A percentile compares a stretch with the other conserved stretches of the same genome.
These are phyloP conservation scores for Dendrobium officinale DNA, from an alignment of 106 monocot species.

Conservation along the genomic window DNA sequence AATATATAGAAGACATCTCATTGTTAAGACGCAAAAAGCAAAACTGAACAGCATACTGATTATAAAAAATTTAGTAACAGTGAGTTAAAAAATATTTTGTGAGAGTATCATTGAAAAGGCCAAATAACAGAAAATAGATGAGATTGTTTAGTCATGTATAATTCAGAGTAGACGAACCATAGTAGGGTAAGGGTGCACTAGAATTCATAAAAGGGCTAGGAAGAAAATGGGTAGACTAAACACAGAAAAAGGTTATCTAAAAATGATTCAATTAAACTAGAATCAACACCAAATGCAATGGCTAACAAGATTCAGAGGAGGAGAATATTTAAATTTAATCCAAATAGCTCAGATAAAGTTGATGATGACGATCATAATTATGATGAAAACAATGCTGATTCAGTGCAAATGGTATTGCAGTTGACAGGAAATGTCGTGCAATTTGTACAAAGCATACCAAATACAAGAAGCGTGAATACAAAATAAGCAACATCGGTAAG, in stretches of 20 bases:
- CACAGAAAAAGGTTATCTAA: background rate
- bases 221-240: background rate
- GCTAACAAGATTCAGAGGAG: background rate
- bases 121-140: background rate
- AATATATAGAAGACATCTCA: background rate
- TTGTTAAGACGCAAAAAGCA: background rate
- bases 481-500: conserved; percentile 68
- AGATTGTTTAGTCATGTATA: background rate
- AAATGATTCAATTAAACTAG: background rate
- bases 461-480: conserved; percentile 65
- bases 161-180: background rate
- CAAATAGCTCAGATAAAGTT: background rate
- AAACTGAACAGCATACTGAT: background rate
- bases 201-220: background rate
- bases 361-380: conserved; percentile 1
- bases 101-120: background rate
- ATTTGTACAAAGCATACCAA: conserved; percentile 39
- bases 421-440: background rate
- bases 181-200: background rate
- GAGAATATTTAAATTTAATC: background rate
- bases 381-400: background rate
- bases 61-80: background rate
- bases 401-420: background rate
- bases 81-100: background rate
- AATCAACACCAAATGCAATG: background rate